These are phyloP conservation scores for Brassica incana DNA, from an alignment of 345 rosid genomes.

Conservation along the genomic window DNA sequence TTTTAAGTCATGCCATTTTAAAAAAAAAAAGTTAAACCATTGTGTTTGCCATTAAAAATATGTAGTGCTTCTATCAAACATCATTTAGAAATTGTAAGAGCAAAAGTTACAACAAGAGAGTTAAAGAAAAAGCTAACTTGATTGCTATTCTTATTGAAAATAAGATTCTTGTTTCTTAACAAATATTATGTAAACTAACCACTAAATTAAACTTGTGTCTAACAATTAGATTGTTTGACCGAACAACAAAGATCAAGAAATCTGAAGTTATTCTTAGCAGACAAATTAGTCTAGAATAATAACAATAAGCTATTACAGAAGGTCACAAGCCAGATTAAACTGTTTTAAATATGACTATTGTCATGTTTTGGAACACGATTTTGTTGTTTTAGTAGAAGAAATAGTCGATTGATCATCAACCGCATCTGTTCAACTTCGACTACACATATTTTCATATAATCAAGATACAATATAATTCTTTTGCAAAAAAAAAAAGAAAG, in stretches of 20 bases:
- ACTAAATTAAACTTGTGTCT: too few species aligned
- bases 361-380: background rate
- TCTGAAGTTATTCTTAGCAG: too few species aligned
- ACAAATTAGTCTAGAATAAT: background rate
- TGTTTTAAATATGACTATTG: background rate
- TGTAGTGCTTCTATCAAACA: background rate
- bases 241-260: too few species aligned
- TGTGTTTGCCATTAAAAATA: background rate
- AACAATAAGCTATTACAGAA: background rate
- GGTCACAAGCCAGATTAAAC: background rate
- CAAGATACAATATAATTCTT: too few species aligned
- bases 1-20: background rate
- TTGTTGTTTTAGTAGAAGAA: background rate
- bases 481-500: too few species aligned
- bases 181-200: too few species aligned
- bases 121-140: too few species aligned
- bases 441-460: background rate
- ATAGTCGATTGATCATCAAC: background rate
- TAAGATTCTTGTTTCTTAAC: too few species aligned
- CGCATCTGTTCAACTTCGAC: background rate
- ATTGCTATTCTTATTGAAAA: too few species aligned
- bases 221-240: too few species aligned
- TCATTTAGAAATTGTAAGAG: background rate
- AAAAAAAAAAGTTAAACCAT: too few species aligned
- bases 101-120: background rate